phyloP scores from a whole-genome alignment of 2,329 filamentous ascomycete genomes.

The Berkeleyomyces rouxiae region DNA sequence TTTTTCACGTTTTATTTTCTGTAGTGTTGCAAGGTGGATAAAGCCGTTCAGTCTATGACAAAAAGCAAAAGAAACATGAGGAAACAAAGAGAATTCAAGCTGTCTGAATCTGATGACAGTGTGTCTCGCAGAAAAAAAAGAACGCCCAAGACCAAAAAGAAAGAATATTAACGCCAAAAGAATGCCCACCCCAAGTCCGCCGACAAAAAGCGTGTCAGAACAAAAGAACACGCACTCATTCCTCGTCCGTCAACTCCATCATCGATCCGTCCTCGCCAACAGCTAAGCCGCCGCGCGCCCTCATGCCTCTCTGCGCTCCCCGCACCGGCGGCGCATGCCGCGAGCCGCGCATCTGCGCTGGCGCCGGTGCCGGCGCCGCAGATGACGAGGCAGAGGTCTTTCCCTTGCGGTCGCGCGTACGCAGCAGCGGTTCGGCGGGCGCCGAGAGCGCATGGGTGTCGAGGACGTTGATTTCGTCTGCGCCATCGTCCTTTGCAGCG shows the following conservation, averaged over 20 bases:
- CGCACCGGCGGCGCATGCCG: slow-evolving; percentile 20
- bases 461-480: slow-evolving; percentile 31
- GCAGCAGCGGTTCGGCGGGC: neutral
- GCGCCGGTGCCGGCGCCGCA: neutral
- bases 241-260: slow-evolving; percentile 42
- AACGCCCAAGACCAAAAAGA: neutral
- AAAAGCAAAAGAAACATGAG: neutral
- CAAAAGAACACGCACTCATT: slow-evolving; percentile 17
- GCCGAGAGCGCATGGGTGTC: slow-evolving; percentile 33
- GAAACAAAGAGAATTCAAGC: neutral
- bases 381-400: slow-evolving; percentile 22
- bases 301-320: slow-evolving; percentile 18
- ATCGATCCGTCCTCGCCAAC: slow-evolving; percentile 28
- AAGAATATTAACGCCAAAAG: neutral
- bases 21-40: no score
- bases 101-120: no score
- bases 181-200: no score
- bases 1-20: no score
- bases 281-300: slow-evolving; percentile 16
- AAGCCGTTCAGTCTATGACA: neutral
- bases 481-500: slow-evolving; percentile 29
- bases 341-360: neutral
- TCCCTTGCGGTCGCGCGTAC: slow-evolving; percentile 28
- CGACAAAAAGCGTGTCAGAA: no score
- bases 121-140: neutral